Percentiles rank a stretch among this genome's conserved stretches.
phyloP scores from a whole-genome alignment of 805 yeast genomes.

The Ogataea populi-albae region DNA sequence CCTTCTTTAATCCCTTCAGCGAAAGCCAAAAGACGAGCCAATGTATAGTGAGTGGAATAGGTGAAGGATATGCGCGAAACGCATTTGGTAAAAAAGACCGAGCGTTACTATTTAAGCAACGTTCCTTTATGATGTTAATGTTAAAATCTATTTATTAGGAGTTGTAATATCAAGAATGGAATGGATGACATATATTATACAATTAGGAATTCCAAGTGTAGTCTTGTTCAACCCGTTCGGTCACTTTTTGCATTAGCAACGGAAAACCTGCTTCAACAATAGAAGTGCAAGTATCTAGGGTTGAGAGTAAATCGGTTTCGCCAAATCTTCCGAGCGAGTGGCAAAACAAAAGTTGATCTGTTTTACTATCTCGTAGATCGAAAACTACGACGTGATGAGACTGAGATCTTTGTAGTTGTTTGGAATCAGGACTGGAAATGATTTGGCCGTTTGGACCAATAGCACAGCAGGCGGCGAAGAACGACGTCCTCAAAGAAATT shows the following conservation, averaged over 20 bases:
- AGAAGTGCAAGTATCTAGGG: constrained; percentile 50
- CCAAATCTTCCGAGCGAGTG: constrained; percentile 74
- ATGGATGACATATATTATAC: no score
- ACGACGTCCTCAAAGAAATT: constrained; percentile 62
- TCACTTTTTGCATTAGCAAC: constrained; percentile 46
- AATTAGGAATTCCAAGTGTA: constrained; percentile 51
- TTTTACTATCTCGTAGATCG: constrained; percentile 47
- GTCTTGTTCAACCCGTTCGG: constrained; percentile 47
- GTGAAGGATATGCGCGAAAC: no score
- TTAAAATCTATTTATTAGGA: no score
- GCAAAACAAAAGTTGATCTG: constrained; percentile 56
- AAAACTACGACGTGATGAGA: constrained; percentile 70
- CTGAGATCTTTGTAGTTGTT: constrained; percentile 39
- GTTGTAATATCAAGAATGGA: no score
- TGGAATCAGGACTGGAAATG: constrained; percentile 44
- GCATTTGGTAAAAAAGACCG: no score
- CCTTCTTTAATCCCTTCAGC: no score
- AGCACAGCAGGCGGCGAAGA: constrained; percentile 49
- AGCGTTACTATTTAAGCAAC: no score
- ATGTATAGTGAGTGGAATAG: no score
- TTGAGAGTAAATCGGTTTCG: constrained; percentile 49
- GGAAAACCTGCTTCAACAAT: constrained; percentile 45
- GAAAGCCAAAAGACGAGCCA: no score
- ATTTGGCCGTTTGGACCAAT: constrained; percentile 26
- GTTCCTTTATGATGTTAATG: no score